Conservation (phyloP, 2,329 filamentous ascomycete species). For the Pezicula carpinea region DNA sequence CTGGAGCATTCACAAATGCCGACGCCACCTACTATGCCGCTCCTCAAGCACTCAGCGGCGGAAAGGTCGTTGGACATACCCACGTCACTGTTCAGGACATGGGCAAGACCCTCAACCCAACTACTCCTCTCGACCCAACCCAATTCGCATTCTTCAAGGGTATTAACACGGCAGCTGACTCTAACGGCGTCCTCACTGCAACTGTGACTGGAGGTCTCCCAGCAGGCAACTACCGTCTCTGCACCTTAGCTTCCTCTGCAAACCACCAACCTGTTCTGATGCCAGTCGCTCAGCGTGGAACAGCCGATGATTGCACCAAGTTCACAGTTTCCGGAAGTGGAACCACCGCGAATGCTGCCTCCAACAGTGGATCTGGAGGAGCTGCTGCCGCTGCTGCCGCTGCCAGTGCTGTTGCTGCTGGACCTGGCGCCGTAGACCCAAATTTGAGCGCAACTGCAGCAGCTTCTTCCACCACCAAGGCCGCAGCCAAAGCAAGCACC, state of each 20-base stretch:
- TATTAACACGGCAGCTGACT: constrained; percentile 35
- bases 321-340: constrained; percentile 32
- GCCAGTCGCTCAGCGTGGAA: constrained; percentile 40
- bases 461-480: too few species aligned
- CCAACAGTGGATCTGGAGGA: constrained; percentile 14
- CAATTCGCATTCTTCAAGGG: constrained; percentile 37
- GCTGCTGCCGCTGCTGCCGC: constrained; percentile 12
- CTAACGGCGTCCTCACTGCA: constrained; percentile 32
- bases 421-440: background rate
- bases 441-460: too few species aligned
- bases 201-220: constrained; percentile 35
- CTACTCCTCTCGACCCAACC: constrained; percentile 24
- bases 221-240: constrained; percentile 39
- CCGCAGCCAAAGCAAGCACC: background rate
- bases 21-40: constrained; percentile 33
- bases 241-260: constrained; percentile 36
- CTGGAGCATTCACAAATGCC: constrained; percentile 35
- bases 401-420: constrained; percentile 4
- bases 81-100: constrained; percentile 35
- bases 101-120: constrained; percentile 28
- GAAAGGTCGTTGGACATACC: constrained; percentile 33
- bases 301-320: constrained; percentile 40
- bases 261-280: constrained; percentile 40
- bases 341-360: constrained; percentile 13
- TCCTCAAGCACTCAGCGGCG: constrained; percentile 30